phyloP scores from a whole-genome alignment of 371 early-diverging fungal genomes.

The Quaeritorhiza haematococci region DNA sequence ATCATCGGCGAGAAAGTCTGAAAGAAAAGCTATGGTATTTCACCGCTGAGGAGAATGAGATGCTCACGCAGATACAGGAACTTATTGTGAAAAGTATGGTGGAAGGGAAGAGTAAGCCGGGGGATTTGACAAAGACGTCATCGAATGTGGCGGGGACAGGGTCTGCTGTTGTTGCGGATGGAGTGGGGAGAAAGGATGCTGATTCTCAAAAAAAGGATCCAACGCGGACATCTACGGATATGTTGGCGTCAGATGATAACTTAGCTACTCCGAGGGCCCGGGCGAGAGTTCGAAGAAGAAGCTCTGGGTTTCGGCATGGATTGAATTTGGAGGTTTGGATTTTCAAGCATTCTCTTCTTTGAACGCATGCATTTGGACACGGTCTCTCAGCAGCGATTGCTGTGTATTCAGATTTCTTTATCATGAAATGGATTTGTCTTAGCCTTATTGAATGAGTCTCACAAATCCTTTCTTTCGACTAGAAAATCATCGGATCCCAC shows the following conservation, averaged over 20 bases:
- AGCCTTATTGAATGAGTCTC: too few species aligned
- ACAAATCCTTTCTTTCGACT: too few species aligned
- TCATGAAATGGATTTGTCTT: too few species aligned
- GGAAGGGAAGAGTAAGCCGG: too few species aligned
- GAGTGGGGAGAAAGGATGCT: neutral
- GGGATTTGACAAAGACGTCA: neutral
- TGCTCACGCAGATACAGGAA: neutral
- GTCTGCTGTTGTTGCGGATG: neutral
- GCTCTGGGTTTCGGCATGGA: constrained; percentile 20
- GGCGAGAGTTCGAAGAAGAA: constrained; percentile 2
- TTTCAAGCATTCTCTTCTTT: neutral
- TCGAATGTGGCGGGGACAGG: neutral
- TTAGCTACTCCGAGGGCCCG: neutral
- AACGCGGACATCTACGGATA: neutral
- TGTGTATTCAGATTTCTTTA: too few species aligned
- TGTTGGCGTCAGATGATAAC: neutral
- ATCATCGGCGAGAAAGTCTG: constrained; percentile 12
- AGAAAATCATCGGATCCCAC: constrained; percentile 33
- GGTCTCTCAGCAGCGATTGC: too few species aligned
- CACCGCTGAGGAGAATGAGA: constrained; percentile 14
- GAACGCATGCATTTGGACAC: too few species aligned
- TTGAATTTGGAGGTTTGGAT: constrained; percentile 29
- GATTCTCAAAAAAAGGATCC: neutral
- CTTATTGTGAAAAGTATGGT: too few species aligned
- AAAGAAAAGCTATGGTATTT: constrained; percentile 23